phyloP scores from a whole-genome alignment of 176 grass and related monocot species.

The Aegilops bicornis region DNA sequence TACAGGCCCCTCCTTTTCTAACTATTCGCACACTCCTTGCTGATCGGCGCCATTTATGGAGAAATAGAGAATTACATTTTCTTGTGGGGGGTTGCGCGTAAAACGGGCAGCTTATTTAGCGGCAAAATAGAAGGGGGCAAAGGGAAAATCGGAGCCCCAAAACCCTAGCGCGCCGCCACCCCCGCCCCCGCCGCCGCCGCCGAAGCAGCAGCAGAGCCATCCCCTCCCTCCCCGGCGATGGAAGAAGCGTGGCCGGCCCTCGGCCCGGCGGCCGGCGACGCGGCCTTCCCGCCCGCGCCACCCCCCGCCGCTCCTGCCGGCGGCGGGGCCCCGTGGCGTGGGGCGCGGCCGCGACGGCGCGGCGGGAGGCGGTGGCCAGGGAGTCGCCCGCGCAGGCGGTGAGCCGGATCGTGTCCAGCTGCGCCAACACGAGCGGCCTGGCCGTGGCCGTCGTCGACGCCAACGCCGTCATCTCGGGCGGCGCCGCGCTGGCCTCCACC shows the following conservation, averaged over 20 bases:
- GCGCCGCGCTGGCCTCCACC: slow-evolving; percentile 43
- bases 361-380: slow-evolving; percentile 33
- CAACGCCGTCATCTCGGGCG: slow-evolving; percentile 81
- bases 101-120: background rate
- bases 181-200: too few relatives aligned
- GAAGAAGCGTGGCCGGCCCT: slow-evolving; percentile 47
- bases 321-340: background rate
- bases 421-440: slow-evolving; percentile 45
- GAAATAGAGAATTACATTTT: rapidly evolving
- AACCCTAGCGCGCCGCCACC: slow-evolving; percentile 47
- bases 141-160: slow-evolving; percentile 23
- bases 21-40: rapidly evolving
- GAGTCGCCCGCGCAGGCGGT: slow-evolving; percentile 36
- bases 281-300: background rate
- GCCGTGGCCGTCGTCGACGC: slow-evolving; percentile 84
- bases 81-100: rapidly evolving
- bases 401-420: slow-evolving; percentile 58
- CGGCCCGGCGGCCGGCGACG: slow-evolving; percentile 14
- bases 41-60: rapidly evolving
- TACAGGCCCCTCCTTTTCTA: rapidly evolving
- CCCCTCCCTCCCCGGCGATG: background rate
- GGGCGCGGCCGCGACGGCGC: background rate
- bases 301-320: background rate
- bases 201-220: background rate
- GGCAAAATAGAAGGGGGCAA: background rate